phyloP scores from a whole-genome alignment of 495 filamentous ascomycete genomes.

The Aspergillus haitiensis region DNA sequence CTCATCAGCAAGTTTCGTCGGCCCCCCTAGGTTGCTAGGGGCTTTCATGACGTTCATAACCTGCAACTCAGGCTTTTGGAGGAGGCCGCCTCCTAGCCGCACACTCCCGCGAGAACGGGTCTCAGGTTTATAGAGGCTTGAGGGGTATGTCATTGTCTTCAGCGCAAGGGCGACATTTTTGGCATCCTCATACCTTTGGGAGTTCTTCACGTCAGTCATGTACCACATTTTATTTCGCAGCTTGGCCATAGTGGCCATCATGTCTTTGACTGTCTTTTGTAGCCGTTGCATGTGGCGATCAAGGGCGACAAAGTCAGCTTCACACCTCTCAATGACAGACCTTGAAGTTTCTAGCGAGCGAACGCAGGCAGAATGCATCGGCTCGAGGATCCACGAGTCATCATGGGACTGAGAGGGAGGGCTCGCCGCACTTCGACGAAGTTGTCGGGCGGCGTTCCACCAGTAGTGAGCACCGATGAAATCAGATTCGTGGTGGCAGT shows the following conservation, averaged over 20 bases:
- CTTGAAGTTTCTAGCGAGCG: slow-evolving; percentile 40
- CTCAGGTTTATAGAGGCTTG: slow-evolving; percentile 42
- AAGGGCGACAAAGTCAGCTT: slow-evolving; percentile 40
- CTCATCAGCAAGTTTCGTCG: slow-evolving; percentile 94
- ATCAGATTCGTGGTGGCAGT: slow-evolving; percentile 41
- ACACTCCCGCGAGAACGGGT: slow-evolving; percentile 54
- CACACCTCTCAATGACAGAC: slow-evolving; percentile 44
- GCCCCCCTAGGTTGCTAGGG: slow-evolving; percentile 77
- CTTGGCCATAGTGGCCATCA: slow-evolving; percentile 38
- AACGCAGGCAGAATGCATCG: slow-evolving; percentile 41
- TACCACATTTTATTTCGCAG: slow-evolving; percentile 97
- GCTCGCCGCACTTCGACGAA: slow-evolving; percentile 31
- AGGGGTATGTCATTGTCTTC: slow-evolving; percentile 77
- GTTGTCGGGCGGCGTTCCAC: slow-evolving; percentile 48
- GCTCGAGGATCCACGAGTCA: slow-evolving; percentile 46
- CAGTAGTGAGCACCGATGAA: slow-evolving; percentile 52
- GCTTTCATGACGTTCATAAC: slow-evolving; percentile 86
- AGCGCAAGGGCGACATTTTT: slow-evolving; percentile 82
- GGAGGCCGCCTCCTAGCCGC: slow-evolving; percentile 57
- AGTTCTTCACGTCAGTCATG: slow-evolving; percentile 92
- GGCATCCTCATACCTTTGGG: slow-evolving; percentile 84
- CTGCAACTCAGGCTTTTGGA: slow-evolving; percentile 82
- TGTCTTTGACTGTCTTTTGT: slow-evolving; percentile 37
- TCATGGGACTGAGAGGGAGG: slow-evolving; percentile 23
- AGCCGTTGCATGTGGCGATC: slow-evolving; percentile 40